A percentile compares a stretch with the other conserved stretches of the same genome.
phyloP scores from a whole-genome alignment of 2,329 filamentous ascomycete species.

The Paraphoma chrysanthemicola region DNA sequence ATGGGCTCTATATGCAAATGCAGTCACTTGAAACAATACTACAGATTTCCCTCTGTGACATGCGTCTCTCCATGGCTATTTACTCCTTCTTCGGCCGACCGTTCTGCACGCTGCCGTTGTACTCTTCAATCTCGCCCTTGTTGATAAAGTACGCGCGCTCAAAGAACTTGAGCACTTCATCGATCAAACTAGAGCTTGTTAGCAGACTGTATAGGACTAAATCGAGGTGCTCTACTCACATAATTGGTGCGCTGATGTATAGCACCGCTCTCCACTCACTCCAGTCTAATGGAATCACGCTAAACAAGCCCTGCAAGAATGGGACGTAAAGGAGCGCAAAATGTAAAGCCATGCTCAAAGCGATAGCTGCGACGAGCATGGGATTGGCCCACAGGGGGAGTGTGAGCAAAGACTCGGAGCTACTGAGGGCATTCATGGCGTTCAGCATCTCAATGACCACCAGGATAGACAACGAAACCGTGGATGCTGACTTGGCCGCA shows the following conservation, averaged over 20 bases:
- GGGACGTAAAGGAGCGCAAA: constrained; percentile 93
- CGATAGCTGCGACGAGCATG: constrained; percentile 95
- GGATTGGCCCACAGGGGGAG: constrained; percentile 98
- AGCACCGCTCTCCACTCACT: constrained; percentile 93
- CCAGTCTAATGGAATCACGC: constrained; percentile 85
- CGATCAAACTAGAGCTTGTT: constrained; percentile 68
- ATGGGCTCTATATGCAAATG: not conserved
- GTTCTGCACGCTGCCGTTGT: constrained; percentile 24
- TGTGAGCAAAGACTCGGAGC: constrained; percentile 90
- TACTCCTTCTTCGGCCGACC: constrained; percentile 41
- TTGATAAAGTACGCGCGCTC: constrained; percentile 60
- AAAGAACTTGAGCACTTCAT: constrained; percentile 80
- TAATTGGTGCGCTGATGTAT: constrained; percentile 85
- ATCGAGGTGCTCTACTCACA: constrained; percentile 66
- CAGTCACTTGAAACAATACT: not conserved
- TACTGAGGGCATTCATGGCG: constrained; percentile 96
- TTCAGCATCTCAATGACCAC: constrained; percentile 99
- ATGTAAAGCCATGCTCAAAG: constrained; percentile 91
- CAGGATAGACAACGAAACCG: constrained; percentile 86
- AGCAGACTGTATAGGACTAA: not conserved
- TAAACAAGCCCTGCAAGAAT: constrained; percentile 86
- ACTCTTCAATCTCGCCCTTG: constrained; percentile 23
- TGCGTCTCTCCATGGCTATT: not conserved
- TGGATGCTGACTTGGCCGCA: constrained; percentile 87
- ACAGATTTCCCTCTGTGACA: not conserved